Conservation (phyloP, 208 protist genomes). For the Zelonia costaricensis region DNA sequence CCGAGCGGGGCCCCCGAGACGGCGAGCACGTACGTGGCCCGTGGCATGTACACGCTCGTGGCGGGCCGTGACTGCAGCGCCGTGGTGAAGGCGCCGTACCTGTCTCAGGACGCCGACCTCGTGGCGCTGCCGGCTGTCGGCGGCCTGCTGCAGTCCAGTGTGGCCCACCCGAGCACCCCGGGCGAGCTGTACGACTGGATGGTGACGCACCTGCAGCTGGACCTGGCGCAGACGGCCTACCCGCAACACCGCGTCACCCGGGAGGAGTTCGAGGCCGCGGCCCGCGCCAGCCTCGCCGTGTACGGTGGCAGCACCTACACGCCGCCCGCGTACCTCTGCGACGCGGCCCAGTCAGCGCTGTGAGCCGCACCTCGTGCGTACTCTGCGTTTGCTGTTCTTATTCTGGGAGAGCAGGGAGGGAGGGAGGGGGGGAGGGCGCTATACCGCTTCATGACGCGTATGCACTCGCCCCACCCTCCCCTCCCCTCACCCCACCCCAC, state of each 20-base stretch:
- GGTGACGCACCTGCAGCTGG: not conserved
- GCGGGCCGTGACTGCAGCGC: not conserved
- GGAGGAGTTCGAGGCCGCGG: conserved; percentile 3
- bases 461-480: no score
- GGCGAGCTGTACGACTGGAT: conserved; percentile 19
- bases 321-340: not conserved
- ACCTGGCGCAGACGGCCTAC: conserved; percentile 7
- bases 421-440: no score
- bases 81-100: not conserved
- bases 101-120: not conserved
- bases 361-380: no score
- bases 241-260: conserved; percentile 16
- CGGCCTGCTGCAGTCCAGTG: conserved; percentile 1
- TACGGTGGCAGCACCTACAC: conserved; percentile 7
- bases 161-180: not conserved
- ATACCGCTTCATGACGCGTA: no score
- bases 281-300: not conserved
- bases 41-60: conserved; percentile 1
- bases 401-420: no score
- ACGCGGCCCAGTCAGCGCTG: no score
- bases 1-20: not conserved
- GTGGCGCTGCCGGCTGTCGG: not conserved
- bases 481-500: no score
- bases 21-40: conserved; percentile 2
- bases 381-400: no score